Evolutionary conservation across 2,329 filamentous ascomycete genomes (phyloP), one percentile per base, ranked within the genome.

Genomic region (Penicillium italicum): DNA sequence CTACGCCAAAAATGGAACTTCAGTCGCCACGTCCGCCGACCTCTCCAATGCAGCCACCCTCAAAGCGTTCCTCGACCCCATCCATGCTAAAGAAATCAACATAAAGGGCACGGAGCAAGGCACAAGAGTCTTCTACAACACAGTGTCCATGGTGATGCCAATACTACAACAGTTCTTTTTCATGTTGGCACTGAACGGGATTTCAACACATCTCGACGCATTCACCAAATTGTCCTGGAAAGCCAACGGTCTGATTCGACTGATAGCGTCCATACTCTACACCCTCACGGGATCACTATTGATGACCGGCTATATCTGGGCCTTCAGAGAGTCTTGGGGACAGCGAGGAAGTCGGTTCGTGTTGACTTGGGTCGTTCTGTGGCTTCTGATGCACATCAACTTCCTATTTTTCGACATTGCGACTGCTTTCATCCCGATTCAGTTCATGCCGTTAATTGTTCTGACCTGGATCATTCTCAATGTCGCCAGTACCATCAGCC

Each of bases 91-190:
- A 1, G 62, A 61, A 12, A 60, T 66, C 46, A 72, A 77, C 60
- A 71, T 77, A 58, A 69, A 75, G 54, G 58, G 62, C 0, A 75
- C 72, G 1, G 55, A 63, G 0, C 73, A 77, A 48, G 72, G 74
- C 9, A 59, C 69, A 0, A 56, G 72, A 2, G 66, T 74, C 1
- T 65, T 76, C 20, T 73, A 76, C 61, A 77, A 76, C 62, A 76
- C 72, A 3, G 63, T 76, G 20, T 68, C 69, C 12, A 74, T 76
- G 57, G 71, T 73, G 24, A 70, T 77, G 53, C 69, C 74, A 5
- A 67, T 77, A 7, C 64, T 78, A 38, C 69, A 72, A 56, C 73
- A 77, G 55, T 78, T 77, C 65, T 77, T 77, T 68, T 77, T 76
- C 66, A 64, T 77, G n/a, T 66, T 76, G 55, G 72, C 70, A 16